These are phyloP conservation scores for Prinsepia uniflora DNA, from an alignment of 306 rosid genomes.

Conservation along the genomic window DNA sequence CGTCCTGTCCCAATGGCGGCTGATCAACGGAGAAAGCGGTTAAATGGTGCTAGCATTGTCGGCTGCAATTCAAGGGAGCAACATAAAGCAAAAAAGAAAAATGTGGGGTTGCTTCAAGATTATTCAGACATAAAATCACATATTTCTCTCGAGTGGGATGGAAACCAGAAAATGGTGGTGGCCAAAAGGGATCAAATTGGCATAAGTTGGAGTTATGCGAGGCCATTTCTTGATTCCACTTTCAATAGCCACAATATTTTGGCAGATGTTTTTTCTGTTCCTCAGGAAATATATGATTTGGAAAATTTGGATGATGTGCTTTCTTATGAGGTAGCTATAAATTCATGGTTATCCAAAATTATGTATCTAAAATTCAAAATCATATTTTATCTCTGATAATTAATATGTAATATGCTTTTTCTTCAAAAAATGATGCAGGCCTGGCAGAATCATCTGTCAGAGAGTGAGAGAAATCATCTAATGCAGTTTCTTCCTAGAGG, in stretches of 20 bases:
- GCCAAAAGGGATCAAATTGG: constrained; percentile 88
- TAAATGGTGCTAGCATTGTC: constrained; percentile 50
- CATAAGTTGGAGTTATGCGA: constrained; percentile 65
- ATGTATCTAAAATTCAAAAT: background rate
- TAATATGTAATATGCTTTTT: constrained; percentile 17
- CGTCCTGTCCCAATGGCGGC: constrained; percentile 63
- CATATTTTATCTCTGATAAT: constrained; percentile 5
- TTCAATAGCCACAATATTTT: constrained; percentile 40
- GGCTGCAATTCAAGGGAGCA: constrained; percentile 65
- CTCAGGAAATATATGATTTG: constrained; percentile 64
- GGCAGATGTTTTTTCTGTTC: constrained; percentile 69
- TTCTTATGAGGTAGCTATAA: constrained; percentile 59
- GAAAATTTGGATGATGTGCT: constrained; percentile 70
- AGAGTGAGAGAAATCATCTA: constrained; percentile 65
- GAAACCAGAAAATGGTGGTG: constrained; percentile 62
- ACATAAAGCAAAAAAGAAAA: constrained; percentile 52
- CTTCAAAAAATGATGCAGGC: constrained; percentile 48
- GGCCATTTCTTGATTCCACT: constrained; percentile 42
- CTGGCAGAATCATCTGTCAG: constrained; percentile 75
- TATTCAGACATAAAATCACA: constrained; percentile 56
- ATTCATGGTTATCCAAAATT: constrained; percentile 23
- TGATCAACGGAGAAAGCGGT: constrained; percentile 81
- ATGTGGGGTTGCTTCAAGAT: constrained; percentile 41
- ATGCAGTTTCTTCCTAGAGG: constrained; percentile 72
- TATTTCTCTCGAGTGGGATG: constrained; percentile 83